Conservation (phyloP, 75 land plant genomes). For the Cunninghamia lanceolata region DNA sequence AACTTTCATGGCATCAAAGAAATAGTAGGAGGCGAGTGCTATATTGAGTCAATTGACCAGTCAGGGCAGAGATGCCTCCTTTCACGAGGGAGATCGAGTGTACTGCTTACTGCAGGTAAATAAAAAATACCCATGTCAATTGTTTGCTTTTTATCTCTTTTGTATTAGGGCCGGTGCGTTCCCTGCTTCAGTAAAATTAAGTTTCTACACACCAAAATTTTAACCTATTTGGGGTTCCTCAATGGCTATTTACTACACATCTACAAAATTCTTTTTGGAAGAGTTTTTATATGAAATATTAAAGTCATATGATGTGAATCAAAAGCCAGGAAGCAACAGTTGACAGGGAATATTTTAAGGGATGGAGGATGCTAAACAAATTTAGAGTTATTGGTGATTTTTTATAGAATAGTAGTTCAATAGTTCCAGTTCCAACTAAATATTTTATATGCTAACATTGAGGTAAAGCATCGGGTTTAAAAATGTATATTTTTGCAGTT, state of each 20-base stretch:
- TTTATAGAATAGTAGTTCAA: neutral
- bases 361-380: neutral
- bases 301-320: no score
- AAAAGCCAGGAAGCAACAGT: neutral
- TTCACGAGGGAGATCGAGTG: slow-evolving; percentile 35
- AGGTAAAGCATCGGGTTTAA: neutral
- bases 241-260: no score
- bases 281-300: no score
- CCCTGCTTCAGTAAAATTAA: neutral
- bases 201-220: neutral
- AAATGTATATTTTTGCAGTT: neutral
- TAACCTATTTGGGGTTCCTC: neutral
- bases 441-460: neutral
- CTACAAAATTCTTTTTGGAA: no score
- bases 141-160: neutral
- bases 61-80: slow-evolving; percentile 27
- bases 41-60: neutral
- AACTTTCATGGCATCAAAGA: neutral
- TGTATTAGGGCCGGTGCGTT: neutral
- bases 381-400: neutral
- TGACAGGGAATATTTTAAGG: neutral
- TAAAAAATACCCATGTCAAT: neutral
- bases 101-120: slow-evolving; percentile 51
- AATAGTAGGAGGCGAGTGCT: neutral
- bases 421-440: neutral